phyloP scores from a whole-genome alignment of 1,284 basidiomycete species.

The Ustilago xerochloae region DNA sequence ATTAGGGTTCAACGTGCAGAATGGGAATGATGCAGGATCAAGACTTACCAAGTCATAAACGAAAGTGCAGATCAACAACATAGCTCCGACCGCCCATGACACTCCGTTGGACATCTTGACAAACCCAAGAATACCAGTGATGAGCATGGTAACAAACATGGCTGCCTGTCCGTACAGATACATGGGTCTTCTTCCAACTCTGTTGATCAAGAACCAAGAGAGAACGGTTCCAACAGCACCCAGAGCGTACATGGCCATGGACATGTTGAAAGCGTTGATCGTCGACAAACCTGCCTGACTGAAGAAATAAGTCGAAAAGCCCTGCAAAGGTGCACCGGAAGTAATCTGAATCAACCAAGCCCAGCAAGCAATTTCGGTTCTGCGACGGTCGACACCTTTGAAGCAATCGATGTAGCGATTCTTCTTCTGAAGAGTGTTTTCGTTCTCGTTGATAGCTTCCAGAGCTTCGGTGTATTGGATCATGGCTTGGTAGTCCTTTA shows the following conservation, averaged over 20 bases:
- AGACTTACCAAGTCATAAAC: constrained; percentile 63
- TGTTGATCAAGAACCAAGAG: constrained; percentile 70
- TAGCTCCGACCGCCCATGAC: constrained; percentile 69
- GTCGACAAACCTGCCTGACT: constrained; percentile 69
- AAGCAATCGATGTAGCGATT: constrained; percentile 71
- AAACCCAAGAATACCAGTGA: constrained; percentile 70
- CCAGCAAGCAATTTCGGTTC: constrained; percentile 70
- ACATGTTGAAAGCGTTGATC: constrained; percentile 69
- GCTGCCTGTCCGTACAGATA: constrained; percentile 71
- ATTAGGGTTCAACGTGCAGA: no score
- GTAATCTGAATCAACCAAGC: constrained; percentile 67
- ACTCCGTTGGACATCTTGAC: constrained; percentile 36
- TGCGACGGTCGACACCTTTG: constrained; percentile 69
- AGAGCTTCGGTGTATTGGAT: constrained; percentile 70
- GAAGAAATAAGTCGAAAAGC: constrained; percentile 69
- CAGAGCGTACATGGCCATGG: constrained; percentile 68
- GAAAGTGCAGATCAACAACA: constrained; percentile 70
- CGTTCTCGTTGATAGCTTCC: constrained; percentile 69
- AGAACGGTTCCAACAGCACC: constrained; percentile 68
- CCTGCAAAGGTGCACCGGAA: constrained; percentile 63
- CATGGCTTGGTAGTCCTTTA: constrained; percentile 70
- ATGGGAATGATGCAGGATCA: not conserved
- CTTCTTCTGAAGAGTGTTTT: constrained; percentile 64
- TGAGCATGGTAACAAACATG: constrained; percentile 66
- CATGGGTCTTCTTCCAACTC: constrained; percentile 69